Percentiles rank a stretch among this genome's conserved stretches.
These are phyloP conservation scores for Cornus controversa DNA, from an alignment of 148 eudicot species.

Conservation along the genomic window DNA sequence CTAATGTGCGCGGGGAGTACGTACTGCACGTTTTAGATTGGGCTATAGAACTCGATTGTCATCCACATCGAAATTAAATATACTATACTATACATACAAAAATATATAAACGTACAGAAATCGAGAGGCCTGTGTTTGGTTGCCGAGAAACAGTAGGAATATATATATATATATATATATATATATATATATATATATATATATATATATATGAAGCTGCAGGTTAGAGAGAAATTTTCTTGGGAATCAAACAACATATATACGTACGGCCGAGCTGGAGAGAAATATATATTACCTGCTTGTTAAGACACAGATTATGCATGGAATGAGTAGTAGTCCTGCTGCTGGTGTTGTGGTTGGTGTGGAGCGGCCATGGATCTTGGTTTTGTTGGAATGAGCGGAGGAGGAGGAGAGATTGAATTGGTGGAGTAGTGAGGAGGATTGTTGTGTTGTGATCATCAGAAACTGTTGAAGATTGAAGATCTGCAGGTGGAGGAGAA, in stretches of 20 bases:
- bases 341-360: no score
- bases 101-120: background rate
- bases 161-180: no score
- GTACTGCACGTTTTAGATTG: background rate
- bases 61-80: no score
- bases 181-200: no score
- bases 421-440: conserved; percentile 1
- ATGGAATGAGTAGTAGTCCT: no score
- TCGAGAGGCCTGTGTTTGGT: no score
- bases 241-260: background rate
- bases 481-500: background rate
- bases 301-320: no score
- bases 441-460: background rate
- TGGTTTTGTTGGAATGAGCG: no score
- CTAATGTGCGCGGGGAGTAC: background rate
- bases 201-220: no score
- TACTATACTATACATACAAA: background rate
- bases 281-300: background rate
- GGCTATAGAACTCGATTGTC: no score
- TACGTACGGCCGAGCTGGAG: no score
- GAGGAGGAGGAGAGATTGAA: background rate
- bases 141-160: background rate
- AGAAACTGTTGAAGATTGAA: background rate
- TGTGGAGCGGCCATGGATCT: no score
- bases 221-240: background rate